Evolutionary conservation across 768 basidiomycete species (phyloP), one percentile per base, ranked within the genome.

Genomic region (Suillus discolor): DNA sequence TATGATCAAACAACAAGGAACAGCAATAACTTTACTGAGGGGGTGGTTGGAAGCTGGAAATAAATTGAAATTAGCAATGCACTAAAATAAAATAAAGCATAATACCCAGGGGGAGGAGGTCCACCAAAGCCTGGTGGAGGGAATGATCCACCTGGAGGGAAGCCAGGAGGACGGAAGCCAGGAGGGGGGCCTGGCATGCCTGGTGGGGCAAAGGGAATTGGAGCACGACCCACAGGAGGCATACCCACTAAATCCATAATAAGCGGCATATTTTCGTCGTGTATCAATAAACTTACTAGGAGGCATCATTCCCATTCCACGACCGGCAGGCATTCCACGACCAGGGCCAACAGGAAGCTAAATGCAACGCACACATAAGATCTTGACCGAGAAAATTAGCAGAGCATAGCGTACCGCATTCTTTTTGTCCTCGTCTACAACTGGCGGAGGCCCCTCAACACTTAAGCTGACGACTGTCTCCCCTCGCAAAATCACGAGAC

Each of bases 221-320:
- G 90, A 20, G 91, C 90, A 64, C 91, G 86, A 45, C 83, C 86
- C 72, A 89, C 78, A 36, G 84, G 79, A 51, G 86, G 89, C 41
- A 79, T 82, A 31, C 86, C 88, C 82, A 86, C 89, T 91, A 68
- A 31, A 42, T 6, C 20, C 3, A 11, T 28, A 42, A 41, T 59
- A 63, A 64, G 49, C 47, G 23, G 42, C 57, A 68, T 72, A 55
- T 65, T 66, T 57, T 59, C 54, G 28, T 47, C 12, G 64, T 62
- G 51, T 65, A 63, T 61, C 16, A 66, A 66, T 53, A 47, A 61
- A 83, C 90, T 64, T 76, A 92, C 92, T 86, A 2, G 92, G 90
- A 63, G 92, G 92, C 87, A 93, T 88, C 92, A 94, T 95, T 63
- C 94, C 94, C 88, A 98, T 97, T 65, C 97, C 97, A 71, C 97